phyloP scores from a whole-genome alignment of 2,329 filamentous ascomycete genomes.

The Pseudogymnoascus sp. region DNA sequence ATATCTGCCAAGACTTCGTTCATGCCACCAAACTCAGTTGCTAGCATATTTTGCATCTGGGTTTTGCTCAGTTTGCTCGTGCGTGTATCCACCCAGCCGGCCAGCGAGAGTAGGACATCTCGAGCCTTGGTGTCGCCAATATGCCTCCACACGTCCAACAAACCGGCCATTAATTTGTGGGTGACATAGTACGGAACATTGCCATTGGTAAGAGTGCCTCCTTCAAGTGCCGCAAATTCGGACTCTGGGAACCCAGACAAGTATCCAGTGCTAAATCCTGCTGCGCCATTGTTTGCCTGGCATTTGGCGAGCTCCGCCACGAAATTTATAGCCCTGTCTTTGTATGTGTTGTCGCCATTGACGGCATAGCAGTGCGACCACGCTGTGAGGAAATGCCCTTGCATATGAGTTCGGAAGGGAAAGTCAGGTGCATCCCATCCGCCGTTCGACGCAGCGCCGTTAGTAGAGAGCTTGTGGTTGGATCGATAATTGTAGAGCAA shows the following conservation, averaged over 20 bases:
- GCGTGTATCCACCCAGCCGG: slow-evolving; percentile 41
- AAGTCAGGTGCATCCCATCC: slow-evolving; percentile 48
- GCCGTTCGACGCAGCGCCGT: slow-evolving; percentile 37
- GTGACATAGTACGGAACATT: slow-evolving; percentile 47
- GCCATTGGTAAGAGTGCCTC: slow-evolving; percentile 36
- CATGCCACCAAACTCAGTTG: slow-evolving; percentile 46
- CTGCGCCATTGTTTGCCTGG: slow-evolving; percentile 40
- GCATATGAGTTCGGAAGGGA: slow-evolving; percentile 43
- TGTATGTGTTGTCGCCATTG: slow-evolving; percentile 33
- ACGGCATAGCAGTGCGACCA: slow-evolving; percentile 42
- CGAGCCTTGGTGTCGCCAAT: slow-evolving; percentile 36
- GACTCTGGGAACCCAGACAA: slow-evolving; percentile 45
- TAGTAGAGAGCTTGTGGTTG: slow-evolving; percentile 39
- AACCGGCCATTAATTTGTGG: slow-evolving; percentile 36
- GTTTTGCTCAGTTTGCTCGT: slow-evolving; percentile 35
- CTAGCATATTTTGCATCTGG: slow-evolving; percentile 41
- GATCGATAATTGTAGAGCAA: slow-evolving; percentile 39
- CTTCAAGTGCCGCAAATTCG: slow-evolving; percentile 38
- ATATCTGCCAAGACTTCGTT: slow-evolving; percentile 43
- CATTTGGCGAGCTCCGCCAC: slow-evolving; percentile 39
- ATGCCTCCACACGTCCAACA: slow-evolving; percentile 42
- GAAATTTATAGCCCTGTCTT: slow-evolving; percentile 36
- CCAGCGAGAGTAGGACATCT: slow-evolving; percentile 37
- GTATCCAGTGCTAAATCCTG: slow-evolving; percentile 38
- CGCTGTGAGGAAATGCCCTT: slow-evolving; percentile 43